Evolutionary conservation across 768 basidiomycete genomes (phyloP).

Genomic region (Tricholoma matsutake): DNA sequence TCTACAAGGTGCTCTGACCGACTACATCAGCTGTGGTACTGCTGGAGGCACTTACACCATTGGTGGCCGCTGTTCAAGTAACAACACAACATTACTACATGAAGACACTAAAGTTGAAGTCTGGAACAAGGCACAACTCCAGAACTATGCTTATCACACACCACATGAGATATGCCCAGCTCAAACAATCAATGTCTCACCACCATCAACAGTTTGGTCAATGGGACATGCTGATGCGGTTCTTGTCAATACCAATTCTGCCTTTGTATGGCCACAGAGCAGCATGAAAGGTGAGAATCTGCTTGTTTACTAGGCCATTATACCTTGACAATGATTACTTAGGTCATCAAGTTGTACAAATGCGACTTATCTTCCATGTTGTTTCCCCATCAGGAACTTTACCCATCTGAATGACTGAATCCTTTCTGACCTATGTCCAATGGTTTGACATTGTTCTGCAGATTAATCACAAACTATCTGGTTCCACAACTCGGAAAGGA

Average conservation of each 20-base stretch:
- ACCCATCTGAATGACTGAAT: neutral
- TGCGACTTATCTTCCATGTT: neutral
- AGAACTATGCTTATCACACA: neutral
- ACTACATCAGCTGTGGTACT: slow-evolving; percentile 4
- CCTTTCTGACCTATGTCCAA: neutral
- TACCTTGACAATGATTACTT: neutral
- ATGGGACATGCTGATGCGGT: neutral
- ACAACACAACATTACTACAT: neutral
- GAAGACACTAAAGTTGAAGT: neutral
- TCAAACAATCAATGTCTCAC: neutral
- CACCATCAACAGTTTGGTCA: neutral
- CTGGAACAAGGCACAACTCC: neutral
- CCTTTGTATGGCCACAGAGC: neutral
- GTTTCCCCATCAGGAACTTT: neutral
- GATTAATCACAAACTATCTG: neutral
- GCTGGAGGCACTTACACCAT: neutral
- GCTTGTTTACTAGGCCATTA: neutral
- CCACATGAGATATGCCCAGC: slow-evolving; percentile 1
- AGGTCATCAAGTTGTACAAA: neutral
- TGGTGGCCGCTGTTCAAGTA: neutral
- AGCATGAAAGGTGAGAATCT: neutral
- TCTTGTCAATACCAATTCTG: neutral
- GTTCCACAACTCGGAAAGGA: too few relatives aligned
- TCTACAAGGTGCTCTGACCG: neutral
- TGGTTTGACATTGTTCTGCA: neutral